Conservation (phyloP, 495 filamentous ascomycete genomes). For the Penicillium goetzii region DNA sequence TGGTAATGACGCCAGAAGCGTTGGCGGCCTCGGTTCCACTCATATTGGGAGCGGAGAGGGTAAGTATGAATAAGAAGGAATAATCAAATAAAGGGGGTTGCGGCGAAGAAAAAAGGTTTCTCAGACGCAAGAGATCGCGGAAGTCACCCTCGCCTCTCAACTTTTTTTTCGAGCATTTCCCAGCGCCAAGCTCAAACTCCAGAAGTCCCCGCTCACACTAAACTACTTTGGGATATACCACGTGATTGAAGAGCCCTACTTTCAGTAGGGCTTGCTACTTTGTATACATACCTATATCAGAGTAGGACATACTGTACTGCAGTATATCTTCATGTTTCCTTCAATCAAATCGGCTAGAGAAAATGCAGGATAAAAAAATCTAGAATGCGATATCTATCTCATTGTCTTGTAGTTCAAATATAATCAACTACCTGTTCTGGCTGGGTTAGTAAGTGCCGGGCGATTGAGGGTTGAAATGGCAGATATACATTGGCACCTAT, state of each 20-base stretch:
- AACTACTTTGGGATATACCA: constrained; percentile 5
- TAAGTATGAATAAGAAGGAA: constrained; percentile 10
- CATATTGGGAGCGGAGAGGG: constrained; percentile 32
- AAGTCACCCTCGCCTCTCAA: constrained; percentile 21
- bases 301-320: not conserved
- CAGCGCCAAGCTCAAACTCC: constrained; percentile 36
- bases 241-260: constrained; percentile 13
- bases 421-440: too few species aligned
- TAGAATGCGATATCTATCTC: too few species aligned
- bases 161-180: constrained; percentile 40
- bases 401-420: too few species aligned
- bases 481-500: too few species aligned
- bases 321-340: not conserved
- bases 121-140: constrained; percentile 26
- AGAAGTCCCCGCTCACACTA: constrained; percentile 34
- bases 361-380: not conserved
- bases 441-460: too few species aligned
- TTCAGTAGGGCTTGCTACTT: constrained; percentile 16
- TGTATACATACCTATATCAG: not conserved
- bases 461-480: too few species aligned
- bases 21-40: constrained; percentile 33
- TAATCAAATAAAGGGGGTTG: constrained; percentile 16
- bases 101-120: constrained; percentile 19
- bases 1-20: constrained; percentile 36
- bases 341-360: not conserved